A percentile compares a stretch with the other conserved stretches of the same genome.
Evolutionary conservation across 768 basidiomycete species (phyloP).

Genomic region (Neoboletus brunneissimus): DNA sequence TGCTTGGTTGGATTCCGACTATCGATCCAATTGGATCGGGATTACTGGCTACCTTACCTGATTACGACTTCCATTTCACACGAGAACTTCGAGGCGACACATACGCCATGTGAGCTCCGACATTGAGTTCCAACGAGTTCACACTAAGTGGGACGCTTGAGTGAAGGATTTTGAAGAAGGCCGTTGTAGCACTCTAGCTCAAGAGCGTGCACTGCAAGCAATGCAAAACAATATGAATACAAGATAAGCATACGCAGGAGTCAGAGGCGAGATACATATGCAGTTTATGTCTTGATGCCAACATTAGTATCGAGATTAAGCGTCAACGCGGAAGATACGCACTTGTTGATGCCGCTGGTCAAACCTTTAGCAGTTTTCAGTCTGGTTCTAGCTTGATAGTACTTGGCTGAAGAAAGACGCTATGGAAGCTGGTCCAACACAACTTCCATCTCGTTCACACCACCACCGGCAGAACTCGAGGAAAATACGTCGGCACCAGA

Average conservation of each 20-base stretch:
- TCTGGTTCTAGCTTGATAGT: no score
- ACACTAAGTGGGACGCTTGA: neutral
- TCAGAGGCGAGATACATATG: neutral
- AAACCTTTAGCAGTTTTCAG: neutral
- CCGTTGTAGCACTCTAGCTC: neutral
- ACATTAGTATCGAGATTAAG: neutral
- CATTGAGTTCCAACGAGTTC: neutral
- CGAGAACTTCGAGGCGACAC: no score
- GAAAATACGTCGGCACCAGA: conserved; percentile 74
- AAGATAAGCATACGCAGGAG: neutral
- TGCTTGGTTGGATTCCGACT: neutral
- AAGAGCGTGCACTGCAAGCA: neutral
- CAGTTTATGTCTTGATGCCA: neutral
- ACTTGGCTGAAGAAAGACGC: neutral
- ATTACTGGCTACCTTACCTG: neutral
- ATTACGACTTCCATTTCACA: neutral
- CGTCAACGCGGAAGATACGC: neutral
- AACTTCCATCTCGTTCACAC: conserved; percentile 73
- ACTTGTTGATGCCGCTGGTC: neutral
- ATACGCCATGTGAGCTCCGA: no score
- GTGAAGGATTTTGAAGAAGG: neutral
- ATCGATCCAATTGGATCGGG: no score
- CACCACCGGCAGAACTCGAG: conserved; percentile 34
- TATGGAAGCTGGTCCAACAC: conserved; percentile 44
- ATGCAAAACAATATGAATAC: neutral